Base-by-base conservation (phyloP, 257 asterid genomes). In the Linaria vulgaris region DNA sequence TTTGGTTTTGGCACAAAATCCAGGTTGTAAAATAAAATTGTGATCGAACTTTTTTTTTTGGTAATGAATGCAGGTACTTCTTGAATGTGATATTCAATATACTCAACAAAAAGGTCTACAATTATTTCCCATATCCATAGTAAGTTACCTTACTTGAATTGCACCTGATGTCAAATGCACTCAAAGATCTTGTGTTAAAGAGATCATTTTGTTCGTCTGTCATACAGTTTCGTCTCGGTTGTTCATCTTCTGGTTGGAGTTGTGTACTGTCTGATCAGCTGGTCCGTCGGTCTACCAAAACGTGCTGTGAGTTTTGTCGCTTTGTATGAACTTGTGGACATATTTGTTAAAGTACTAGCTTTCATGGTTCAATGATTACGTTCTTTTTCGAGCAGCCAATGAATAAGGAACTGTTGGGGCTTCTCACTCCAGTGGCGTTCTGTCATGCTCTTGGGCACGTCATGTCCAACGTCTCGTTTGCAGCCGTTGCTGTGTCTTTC, bases 371-470 rank as follows among this genome's bases (percentile, higher is more conserved):
- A 48, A n/a, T 59, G 64, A 31, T 23, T 7, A 50, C 15, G 69
- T 34, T 57, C 50, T 9, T 50, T n/a, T 57, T 25, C 34, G 44
- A 63, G 59, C 83, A 83, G 89, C 86, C 89, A 6, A 80, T 83
- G 43, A 66, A 80, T 55, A 83, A 69, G 66, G 84, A 80, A 43
- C 72, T 78, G 3, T 44, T 83, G 48, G 81, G 79, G 56, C 57
- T 83, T 21, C 86, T 83, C 16, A 78, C 86, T 56, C 89, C 89
- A 0, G 84, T 80, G 22, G 90, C 86, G 21, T 61, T 76, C 71
- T 80, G 86, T 66, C 90, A 83, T 59, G 86, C 89, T 23, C 84
- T 83, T 24, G 89, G 89, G 34, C 89, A 83, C 64, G 89, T 80
- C 17, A 83, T 80, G 89, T 83, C 89, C 5, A 83, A 83, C 17